Evolutionary conservation across 2,329 filamentous ascomycete genomes (phyloP).

Genomic region (Magnaporthales sp.): DNA sequence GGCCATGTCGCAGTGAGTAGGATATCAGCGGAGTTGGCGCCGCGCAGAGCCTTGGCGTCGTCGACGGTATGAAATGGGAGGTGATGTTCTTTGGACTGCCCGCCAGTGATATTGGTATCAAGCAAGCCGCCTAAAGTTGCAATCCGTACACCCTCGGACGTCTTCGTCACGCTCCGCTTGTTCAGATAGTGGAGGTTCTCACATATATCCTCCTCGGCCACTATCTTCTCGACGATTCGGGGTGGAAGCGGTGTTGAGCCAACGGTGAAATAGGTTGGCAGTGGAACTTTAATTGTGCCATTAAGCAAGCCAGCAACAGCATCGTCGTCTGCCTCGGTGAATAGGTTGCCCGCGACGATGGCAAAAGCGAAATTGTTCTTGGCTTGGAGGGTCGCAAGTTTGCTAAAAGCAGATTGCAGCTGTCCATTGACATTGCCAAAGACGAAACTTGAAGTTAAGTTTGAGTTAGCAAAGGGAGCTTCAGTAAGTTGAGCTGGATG

Average conservation of each 20-base stretch:
- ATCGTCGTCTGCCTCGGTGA: constrained; percentile 53
- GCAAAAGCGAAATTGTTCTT: constrained; percentile 88
- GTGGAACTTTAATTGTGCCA: constrained; percentile 63
- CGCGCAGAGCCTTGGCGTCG: constrained; percentile 67
- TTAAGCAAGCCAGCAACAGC: constrained; percentile 55
- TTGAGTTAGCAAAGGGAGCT: neutral
- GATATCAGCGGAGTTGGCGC: constrained; percentile 75
- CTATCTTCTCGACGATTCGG: constrained; percentile 62
- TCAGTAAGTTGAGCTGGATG: neutral
- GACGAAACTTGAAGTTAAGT: constrained; percentile 51
- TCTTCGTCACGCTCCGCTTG: constrained; percentile 81
- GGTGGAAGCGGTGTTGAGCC: constrained; percentile 65
- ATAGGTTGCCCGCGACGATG: constrained; percentile 77
- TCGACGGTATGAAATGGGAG: constrained; percentile 68
- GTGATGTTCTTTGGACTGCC: constrained; percentile 62
- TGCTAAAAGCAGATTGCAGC: constrained; percentile 66
- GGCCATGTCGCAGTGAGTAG: constrained; percentile 86
- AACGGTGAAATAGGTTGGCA: constrained; percentile 87
- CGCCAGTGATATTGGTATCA: constrained; percentile 50
- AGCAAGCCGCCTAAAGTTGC: constrained; percentile 74
- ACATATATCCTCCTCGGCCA: constrained; percentile 67
- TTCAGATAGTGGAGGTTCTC: constrained; percentile 87
- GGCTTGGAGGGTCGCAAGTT: constrained; percentile 68
- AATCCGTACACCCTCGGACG: constrained; percentile 79
- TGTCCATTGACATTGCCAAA: constrained; percentile 77